Percentiles rank a stretch among this genome's conserved stretches.
Evolutionary conservation across 2,329 filamentous ascomycete genomes (phyloP).

Genomic region (Botrytis elliptica): DNA sequence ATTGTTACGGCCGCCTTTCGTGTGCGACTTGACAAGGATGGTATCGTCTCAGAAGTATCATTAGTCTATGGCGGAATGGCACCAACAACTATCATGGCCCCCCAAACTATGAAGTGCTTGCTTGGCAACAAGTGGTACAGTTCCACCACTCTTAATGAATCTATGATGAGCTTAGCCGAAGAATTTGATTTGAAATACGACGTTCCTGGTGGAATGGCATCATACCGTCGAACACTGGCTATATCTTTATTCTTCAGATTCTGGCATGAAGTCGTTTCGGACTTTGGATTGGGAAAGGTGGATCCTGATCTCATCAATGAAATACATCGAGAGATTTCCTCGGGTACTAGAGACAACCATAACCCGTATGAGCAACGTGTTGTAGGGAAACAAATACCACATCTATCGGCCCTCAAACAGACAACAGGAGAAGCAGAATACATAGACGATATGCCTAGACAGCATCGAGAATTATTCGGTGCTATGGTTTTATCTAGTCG

Average conservation of each 20-base stretch:
- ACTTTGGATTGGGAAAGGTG: slow-evolving; percentile 52
- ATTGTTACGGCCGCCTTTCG: slow-evolving; percentile 87
- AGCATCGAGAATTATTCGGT: slow-evolving; percentile 83
- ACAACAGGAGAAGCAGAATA: slow-evolving; percentile 92
- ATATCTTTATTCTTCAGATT: slow-evolving; percentile 95
- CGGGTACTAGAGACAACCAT: slow-evolving; percentile 70
- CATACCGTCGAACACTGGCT: slow-evolving; percentile 83
- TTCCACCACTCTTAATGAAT: slow-evolving; percentile 75
- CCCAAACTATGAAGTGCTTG: slow-evolving; percentile 69
- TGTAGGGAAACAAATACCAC: slow-evolving; percentile 76
- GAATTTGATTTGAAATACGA: slow-evolving; percentile 87
- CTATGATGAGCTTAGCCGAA: slow-evolving; percentile 76
- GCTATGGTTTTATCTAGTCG: slow-evolving; percentile 83
- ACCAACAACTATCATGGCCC: slow-evolving; percentile 77
- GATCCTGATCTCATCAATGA: slow-evolving; percentile 77
- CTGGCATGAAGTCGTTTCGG: slow-evolving; percentile 78
- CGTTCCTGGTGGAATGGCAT: slow-evolving; percentile 94
- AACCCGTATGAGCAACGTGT: slow-evolving; percentile 76
- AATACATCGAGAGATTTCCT: slow-evolving; percentile 79
- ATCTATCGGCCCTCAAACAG: slow-evolving; percentile 88
- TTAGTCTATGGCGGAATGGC: slow-evolving; percentile 95
- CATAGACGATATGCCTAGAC: slow-evolving; percentile 83
- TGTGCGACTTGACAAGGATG: slow-evolving; percentile 65
- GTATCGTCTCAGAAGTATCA: slow-evolving; percentile 69
- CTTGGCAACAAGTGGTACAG: slow-evolving; percentile 75